Conservation (phyloP, 768 basidiomycete species). For the Hericium alpestre region DNA sequence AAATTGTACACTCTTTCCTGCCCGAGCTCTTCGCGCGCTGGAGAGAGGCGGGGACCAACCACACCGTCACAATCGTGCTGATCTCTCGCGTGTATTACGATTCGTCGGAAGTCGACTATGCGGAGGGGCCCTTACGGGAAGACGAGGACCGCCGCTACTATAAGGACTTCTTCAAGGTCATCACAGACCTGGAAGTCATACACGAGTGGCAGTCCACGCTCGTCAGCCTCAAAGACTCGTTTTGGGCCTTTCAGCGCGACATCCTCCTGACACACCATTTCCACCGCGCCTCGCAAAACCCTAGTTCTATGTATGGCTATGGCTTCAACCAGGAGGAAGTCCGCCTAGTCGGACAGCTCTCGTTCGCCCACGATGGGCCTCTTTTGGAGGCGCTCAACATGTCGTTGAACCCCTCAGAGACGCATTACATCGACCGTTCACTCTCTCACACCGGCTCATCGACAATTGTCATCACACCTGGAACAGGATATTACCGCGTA, state of each 20-base stretch:
- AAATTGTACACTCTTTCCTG: conserved; percentile 95
- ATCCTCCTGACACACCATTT: conserved; percentile 86
- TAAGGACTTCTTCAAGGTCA: conserved; percentile 95
- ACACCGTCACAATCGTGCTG: conserved; percentile 88
- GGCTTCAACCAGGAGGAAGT: conserved; percentile 35
- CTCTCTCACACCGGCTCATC: conserved; percentile 79
- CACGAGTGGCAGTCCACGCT: conserved; percentile 83
- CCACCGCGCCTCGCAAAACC: conserved; percentile 46
- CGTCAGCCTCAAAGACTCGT: conserved; percentile 77
- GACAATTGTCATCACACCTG: conserved; percentile 83
- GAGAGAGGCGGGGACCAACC: conserved; percentile 77
- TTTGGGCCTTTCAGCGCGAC: conserved; percentile 85
- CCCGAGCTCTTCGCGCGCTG: conserved; percentile 81
- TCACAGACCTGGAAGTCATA: conserved; percentile 83
- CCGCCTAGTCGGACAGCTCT: conserved; percentile 68
- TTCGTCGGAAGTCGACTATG: conserved; percentile 64
- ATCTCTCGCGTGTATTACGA: conserved; percentile 91
- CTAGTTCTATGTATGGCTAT: conserved; percentile 24
- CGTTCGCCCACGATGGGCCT: conserved; percentile 87
- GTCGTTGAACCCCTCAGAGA: conserved; percentile 84
- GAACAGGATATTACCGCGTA: conserved; percentile 88
- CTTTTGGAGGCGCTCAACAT: conserved; percentile 93
- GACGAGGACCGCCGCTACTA: conserved; percentile 76
- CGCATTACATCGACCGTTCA: conserved; percentile 92
- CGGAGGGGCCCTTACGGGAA: conserved; percentile 67